A percentile compares a stretch with the other conserved stretches of the same genome.
These are phyloP conservation scores for Botrytis medusae DNA, from an alignment of 2,329 filamentous ascomycete genomes.

Conservation along the genomic window DNA sequence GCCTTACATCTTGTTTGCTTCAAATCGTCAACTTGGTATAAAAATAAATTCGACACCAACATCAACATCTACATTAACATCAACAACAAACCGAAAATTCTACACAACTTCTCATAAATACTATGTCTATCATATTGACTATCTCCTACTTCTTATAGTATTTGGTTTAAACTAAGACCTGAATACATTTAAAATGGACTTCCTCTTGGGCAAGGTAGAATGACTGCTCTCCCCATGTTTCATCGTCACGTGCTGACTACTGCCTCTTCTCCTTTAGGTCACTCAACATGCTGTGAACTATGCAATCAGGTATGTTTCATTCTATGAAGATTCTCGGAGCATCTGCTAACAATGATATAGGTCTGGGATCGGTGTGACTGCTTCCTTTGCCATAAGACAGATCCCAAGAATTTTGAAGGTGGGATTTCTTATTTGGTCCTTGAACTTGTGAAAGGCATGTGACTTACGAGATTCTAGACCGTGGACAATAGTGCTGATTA, in stretches of 20 bases:
- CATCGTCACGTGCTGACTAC: slow-evolving; percentile 31
- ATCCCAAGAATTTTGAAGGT: slow-evolving; percentile 74
- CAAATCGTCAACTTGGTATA: background rate
- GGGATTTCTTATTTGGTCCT: slow-evolving; percentile 13
- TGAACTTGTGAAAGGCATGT: background rate
- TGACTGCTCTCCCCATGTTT: slow-evolving; percentile 5
- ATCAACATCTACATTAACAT: background rate
- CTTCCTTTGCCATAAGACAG: slow-evolving; percentile 80
- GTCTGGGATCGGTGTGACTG: slow-evolving; percentile 82
- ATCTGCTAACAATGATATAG: slow-evolving; percentile 36
- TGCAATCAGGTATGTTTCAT: slow-evolving; percentile 62
- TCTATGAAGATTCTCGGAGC: background rate
- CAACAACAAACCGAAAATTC: background rate
- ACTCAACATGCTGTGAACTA: slow-evolving; percentile 71
- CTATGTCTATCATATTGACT: background rate
- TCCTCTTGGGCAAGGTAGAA: slow-evolving; percentile 59
- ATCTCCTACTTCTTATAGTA: background rate
- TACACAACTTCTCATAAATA: background rate
- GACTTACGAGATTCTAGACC: slow-evolving; percentile 44
- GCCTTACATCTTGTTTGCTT: background rate
- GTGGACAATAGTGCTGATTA: slow-evolving; percentile 70
- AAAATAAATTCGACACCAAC: background rate
- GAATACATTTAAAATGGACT: slow-evolving; percentile 34
- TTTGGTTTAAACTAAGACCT: background rate
- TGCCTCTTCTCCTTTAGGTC: slow-evolving; percentile 44